Evolutionary conservation across 345 rosid species (phyloP), one percentile per base, ranked within the genome.

Genomic region (Carallia brachiata): DNA sequence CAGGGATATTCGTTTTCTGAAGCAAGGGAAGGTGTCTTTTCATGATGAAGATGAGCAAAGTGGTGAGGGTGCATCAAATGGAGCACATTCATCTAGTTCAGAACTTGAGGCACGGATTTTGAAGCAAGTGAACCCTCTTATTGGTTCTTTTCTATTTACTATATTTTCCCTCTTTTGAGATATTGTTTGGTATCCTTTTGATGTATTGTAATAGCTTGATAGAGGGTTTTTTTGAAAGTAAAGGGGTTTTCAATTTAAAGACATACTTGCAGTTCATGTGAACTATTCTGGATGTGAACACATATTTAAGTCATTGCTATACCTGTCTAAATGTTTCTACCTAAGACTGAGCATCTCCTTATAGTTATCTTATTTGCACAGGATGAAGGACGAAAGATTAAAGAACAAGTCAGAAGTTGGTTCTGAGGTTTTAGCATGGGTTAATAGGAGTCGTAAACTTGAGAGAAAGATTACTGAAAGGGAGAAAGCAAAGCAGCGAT

Each of bases 331-430:
- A 8, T n/a, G 50, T 44, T 44, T 44, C 50, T 44, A 13, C 50
- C 13, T 44, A 12, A 44, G 50, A 44, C 50, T 44, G 50, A 44
- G 50, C 50, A 44, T 13, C 57, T 69, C 40, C 19, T 53, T 30
- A n/a, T 47, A 58, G 19, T 13, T 63, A 36, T 47, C 31, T 61
- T 28, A 6, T 68, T 65, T 61, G 50, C 52, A 73, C 70, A 90
- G 99, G 90, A 85, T 93, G 90, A 92, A 80, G 81, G 97, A 89
- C 78, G 90, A 89, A 80, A 86, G 96, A 75, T 56, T 67, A 36
- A 92, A 76, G 82, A 89, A 86, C 75, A 86, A 88, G 69, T 55
- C 76, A 68, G 97, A 86, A 66, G 86, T 70, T 70, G 86, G 65
- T 72, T 77, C 96, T 66, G 98, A 89, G 77, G 79, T 85, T 74